Conservation (phyloP, 257 asterid genomes). For the Marsdenia floribunda region DNA sequence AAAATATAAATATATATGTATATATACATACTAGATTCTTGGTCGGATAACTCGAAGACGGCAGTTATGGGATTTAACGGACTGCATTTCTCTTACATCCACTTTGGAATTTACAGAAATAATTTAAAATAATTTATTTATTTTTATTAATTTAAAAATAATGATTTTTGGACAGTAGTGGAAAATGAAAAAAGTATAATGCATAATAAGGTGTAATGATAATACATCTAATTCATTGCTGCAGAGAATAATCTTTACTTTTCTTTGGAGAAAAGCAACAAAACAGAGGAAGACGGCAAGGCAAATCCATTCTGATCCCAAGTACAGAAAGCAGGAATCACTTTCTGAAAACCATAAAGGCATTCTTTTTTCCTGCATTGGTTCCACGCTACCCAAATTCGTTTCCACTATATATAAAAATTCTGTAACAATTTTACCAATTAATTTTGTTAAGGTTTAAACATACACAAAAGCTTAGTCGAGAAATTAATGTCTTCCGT, state of each 20-base stretch:
- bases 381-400: neutral
- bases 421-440: conserved; percentile 40
- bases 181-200: no score
- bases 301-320: neutral
- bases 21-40: neutral
- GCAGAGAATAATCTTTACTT: neutral
- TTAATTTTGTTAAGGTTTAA: conserved; percentile 6
- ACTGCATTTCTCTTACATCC: neutral
- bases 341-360: neutral
- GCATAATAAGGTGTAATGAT: no score
- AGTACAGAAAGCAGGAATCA: neutral
- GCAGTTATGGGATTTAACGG: conserved; percentile 7
- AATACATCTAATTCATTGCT: no score
- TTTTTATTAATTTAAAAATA: no score
- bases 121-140: no score
- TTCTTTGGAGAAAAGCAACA: neutral
- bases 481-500: conserved; percentile 6
- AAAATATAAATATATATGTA: no score
- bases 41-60: neutral
- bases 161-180: no score
- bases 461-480: neutral
- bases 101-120: no score
- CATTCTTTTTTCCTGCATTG: conserved; percentile 4
- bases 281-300: neutral
- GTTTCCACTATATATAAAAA: neutral